Conservation (phyloP, 2,329 filamentous ascomycete species). For the Coniochaeta sp. region DNA sequence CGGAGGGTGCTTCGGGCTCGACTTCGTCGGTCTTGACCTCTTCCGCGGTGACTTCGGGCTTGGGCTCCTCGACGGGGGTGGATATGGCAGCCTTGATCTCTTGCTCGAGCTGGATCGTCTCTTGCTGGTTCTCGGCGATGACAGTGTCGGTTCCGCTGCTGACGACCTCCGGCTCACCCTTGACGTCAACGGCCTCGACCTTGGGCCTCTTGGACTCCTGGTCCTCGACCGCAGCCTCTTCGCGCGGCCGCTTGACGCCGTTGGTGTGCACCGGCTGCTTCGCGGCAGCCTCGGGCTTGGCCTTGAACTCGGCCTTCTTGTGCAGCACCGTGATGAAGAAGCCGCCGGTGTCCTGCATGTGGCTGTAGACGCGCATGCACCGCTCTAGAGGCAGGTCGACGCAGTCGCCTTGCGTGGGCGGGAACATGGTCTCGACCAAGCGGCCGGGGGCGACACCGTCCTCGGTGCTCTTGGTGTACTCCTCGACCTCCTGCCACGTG, state of each 20-base stretch:
- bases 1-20: slow-evolving; percentile 3
- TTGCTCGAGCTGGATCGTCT: not conserved
- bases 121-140: not conserved
- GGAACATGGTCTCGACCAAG: slow-evolving; percentile 78
- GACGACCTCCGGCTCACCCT: slow-evolving; percentile 12
- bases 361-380: slow-evolving; percentile 91
- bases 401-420: slow-evolving; percentile 46
- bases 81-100: slow-evolving; percentile 4
- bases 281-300: slow-evolving; percentile 58
- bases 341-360: slow-evolving; percentile 90
- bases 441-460: slow-evolving; percentile 55
- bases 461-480: slow-evolving; percentile 53
- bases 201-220: slow-evolving; percentile 35
- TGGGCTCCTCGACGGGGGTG: not conserved
- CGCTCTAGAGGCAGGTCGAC: slow-evolving; percentile 71
- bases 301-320: slow-evolving; percentile 81
- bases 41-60: slow-evolving; percentile 2
- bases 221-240: slow-evolving; percentile 21
- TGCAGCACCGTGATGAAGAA: slow-evolving; percentile 97
- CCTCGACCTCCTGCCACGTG: slow-evolving; percentile 74
- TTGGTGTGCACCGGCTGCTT: slow-evolving; percentile 13
- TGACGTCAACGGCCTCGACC: slow-evolving; percentile 19
- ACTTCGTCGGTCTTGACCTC: slow-evolving; percentile 8
- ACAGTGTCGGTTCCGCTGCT: slow-evolving; percentile 3
- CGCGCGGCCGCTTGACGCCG: slow-evolving; percentile 25